A percentile compares a stretch with the other conserved stretches of the same genome.
Conservation (phyloP, 2,329 filamentous ascomycete species). For the Leptographium galeiforme region DNA sequence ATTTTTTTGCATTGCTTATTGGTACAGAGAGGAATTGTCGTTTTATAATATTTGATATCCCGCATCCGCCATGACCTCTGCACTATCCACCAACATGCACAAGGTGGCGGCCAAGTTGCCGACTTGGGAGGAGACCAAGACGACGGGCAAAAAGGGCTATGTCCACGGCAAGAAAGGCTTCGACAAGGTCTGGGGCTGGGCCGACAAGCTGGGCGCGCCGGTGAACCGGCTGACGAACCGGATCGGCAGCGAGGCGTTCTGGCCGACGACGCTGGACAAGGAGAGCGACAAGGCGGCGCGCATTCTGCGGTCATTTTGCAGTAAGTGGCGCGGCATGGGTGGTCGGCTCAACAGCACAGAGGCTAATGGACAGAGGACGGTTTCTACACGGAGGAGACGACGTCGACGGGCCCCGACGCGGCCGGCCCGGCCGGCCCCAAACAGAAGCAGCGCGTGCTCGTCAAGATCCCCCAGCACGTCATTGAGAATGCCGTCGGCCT, state of each 20-base stretch:
- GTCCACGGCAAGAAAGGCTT: conserved; percentile 48
- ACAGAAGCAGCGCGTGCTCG: conserved; percentile 28
- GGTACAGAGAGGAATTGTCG: no score
- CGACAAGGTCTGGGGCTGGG: conserved; percentile 56
- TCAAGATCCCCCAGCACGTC: conserved; percentile 44
- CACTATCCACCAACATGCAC: conserved; percentile 19
- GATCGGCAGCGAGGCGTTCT: conserved; percentile 59
- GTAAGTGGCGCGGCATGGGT: conserved; percentile 12
- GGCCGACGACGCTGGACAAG: conserved; percentile 60
- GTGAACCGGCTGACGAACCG: conserved; percentile 11
- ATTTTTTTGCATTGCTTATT: no score
- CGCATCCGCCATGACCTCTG: neutral
- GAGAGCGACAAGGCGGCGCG: conserved; percentile 65
- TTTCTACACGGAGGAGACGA: conserved; percentile 28
- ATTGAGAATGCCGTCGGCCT: conserved; percentile 54
- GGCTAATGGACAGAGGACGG: conserved; percentile 30
- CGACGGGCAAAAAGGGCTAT: conserved; percentile 7
- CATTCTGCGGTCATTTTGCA: conserved; percentile 62
- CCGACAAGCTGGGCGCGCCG: conserved; percentile 42
- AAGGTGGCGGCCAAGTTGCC: conserved; percentile 21
- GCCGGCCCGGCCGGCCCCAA: conserved; percentile 7
- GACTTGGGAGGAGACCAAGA: conserved; percentile 42
- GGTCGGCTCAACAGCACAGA: neutral
- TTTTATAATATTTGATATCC: neutral
- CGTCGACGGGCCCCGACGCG: conserved; percentile 9